A percentile compares a stretch with the other conserved stretches of the same genome.
These are phyloP conservation scores for Zoysia japonica DNA, from an alignment of 176 grass and related monocot genomes.

Conservation along the genomic window DNA sequence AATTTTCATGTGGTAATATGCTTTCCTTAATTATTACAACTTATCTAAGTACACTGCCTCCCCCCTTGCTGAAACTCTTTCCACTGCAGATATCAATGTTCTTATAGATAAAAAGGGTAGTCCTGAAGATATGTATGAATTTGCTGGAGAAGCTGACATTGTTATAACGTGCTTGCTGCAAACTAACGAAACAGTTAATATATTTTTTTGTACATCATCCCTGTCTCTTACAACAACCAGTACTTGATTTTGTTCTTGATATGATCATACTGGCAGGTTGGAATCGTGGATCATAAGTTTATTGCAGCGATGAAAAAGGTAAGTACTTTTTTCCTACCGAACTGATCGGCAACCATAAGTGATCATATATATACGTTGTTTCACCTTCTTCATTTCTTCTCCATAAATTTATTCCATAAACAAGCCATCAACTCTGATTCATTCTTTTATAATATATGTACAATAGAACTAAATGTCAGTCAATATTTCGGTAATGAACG, in stretches of 20 bases:
- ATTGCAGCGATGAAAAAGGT: slow-evolving; percentile 89
- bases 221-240: background rate
- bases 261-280: slow-evolving; percentile 57
- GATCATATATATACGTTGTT: background rate
- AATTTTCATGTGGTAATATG: slow-evolving; percentile 51
- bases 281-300: slow-evolving; percentile 75
- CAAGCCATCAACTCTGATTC: background rate
- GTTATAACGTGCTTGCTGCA: slow-evolving; percentile 69
- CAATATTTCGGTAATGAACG: too few species aligned
- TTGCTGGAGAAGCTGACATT: slow-evolving; percentile 86
- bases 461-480: background rate
- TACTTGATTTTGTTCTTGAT: background rate
- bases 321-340: slow-evolving; percentile 14
- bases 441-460: background rate
- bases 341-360: background rate
- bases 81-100: slow-evolving; percentile 49
- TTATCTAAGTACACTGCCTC: background rate
- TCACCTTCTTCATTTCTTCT: background rate
- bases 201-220: slow-evolving; percentile 5
- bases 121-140: slow-evolving; percentile 63
- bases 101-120: slow-evolving; percentile 79
- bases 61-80: slow-evolving; percentile 10
- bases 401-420: background rate
- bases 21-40: background rate
- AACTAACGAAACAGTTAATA: slow-evolving; percentile 69